phyloP scores from a whole-genome alignment of 495 filamentous ascomycete species.

The Polyplosphaeria fusca region DNA sequence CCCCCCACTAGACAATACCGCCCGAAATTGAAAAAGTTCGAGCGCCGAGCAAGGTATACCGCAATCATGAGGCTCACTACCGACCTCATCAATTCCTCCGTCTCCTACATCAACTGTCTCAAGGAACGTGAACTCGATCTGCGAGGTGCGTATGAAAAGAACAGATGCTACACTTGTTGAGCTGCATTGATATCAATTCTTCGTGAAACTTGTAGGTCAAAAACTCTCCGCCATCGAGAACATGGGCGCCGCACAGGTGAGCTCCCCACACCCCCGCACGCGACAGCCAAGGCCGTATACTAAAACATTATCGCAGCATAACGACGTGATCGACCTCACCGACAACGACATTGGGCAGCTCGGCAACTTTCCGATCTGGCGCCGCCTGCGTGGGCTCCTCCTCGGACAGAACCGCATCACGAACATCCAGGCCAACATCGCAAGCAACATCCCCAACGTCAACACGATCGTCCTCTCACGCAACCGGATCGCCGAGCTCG shows the following conservation, averaged over 20 bases:
- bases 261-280: constrained; percentile 25
- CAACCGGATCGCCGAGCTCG: constrained; percentile 46
- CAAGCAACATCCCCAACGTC: constrained; percentile 72
- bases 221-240: constrained; percentile 98
- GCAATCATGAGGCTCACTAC: constrained; percentile 82
- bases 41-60: no score
- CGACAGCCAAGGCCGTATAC: background rate
- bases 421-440: constrained; percentile 70
- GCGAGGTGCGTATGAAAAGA: constrained; percentile 96
- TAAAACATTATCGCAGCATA: constrained; percentile 59
- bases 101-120: constrained; percentile 93
- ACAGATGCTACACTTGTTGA: constrained; percentile 92
- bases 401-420: constrained; percentile 85
- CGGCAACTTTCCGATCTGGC: constrained; percentile 90
- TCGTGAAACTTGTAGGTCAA: constrained; percentile 64
- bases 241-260: constrained; percentile 86
- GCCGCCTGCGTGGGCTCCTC: constrained; percentile 79
- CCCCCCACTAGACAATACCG: no score
- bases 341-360: constrained; percentile 93
- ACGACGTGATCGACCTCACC: constrained; percentile 96
- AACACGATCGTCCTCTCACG: constrained; percentile 69
- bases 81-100: constrained; percentile 48
- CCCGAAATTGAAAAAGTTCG: no score
- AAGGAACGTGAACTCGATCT: constrained; percentile 98
- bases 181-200: constrained; percentile 80